Evolutionary conservation across 768 basidiomycete genomes (phyloP).

Genomic region (Auricularia auricula-judae): DNA sequence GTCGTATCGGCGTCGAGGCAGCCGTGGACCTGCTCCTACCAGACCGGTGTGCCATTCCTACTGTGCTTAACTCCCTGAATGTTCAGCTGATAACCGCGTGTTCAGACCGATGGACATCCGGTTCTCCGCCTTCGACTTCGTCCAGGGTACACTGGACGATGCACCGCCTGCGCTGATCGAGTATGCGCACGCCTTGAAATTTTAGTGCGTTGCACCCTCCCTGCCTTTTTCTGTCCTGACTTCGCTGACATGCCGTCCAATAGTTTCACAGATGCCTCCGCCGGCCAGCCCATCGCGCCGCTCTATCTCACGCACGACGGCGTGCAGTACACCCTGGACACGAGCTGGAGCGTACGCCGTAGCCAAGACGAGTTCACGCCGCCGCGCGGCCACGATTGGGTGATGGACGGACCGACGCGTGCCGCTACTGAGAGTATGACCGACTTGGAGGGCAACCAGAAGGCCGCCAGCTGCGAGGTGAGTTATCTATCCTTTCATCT

Average conservation of each 20-base stretch:
- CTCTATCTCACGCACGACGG: constrained; percentile 27
- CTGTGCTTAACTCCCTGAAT: no score
- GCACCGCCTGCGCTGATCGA: constrained; percentile 31
- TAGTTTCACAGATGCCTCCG: constrained; percentile 15
- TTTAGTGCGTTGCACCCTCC: constrained; percentile 26
- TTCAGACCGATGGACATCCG: constrained; percentile 48
- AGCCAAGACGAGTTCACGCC: constrained; percentile 19
- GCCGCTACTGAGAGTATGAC: constrained; percentile 34
- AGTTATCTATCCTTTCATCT: constrained; percentile 2
- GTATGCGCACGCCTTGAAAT: constrained; percentile 29
- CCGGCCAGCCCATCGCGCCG: constrained; percentile 37
- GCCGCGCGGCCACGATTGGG: constrained; percentile 1
- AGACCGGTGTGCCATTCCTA: constrained; percentile 30
- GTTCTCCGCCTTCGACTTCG: constrained; percentile 29
- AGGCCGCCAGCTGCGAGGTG: constrained; percentile 45
- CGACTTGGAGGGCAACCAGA: constrained; percentile 45
- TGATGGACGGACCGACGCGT: not conserved
- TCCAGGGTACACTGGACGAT: constrained; percentile 15
- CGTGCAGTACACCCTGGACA: constrained; percentile 34
- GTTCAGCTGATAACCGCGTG: no score
- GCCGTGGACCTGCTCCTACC: constrained; percentile 44
- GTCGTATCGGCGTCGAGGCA: constrained; percentile 26
- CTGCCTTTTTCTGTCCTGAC: not conserved
- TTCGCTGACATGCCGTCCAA: constrained; percentile 19
- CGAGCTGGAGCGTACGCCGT: constrained; percentile 38